Conservation (phyloP, 2,329 filamentous ascomycete genomes). For the Cladosporium sp. region DNA sequence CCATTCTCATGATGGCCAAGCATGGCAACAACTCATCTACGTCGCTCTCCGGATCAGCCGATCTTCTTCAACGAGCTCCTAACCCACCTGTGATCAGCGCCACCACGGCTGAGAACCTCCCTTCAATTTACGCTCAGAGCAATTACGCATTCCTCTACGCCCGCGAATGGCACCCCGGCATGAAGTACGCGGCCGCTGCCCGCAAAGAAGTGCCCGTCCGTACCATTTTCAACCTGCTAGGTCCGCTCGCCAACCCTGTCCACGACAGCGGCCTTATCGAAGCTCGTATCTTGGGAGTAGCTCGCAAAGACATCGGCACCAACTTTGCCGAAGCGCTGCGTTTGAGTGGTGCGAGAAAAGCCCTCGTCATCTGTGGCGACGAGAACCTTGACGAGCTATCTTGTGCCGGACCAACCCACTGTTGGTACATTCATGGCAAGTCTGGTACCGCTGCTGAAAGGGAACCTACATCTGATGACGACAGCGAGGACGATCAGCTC, state of each 20-base stretch:
- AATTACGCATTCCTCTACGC: slow-evolving; percentile 97
- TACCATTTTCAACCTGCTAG: slow-evolving; percentile 96
- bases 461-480: slow-evolving; percentile 11
- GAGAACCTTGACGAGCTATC: slow-evolving; percentile 95
- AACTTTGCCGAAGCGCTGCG: slow-evolving; percentile 83
- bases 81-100: slow-evolving; percentile 69
- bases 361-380: slow-evolving; percentile 84
- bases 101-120: slow-evolving; percentile 67
- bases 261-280: slow-evolving; percentile 69
- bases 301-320: slow-evolving; percentile 77
- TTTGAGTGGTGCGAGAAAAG: slow-evolving; percentile 73
- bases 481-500: slow-evolving; percentile 34
- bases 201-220: slow-evolving; percentile 86
- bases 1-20: slow-evolving; percentile 81
- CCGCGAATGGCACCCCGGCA: slow-evolving; percentile 92
- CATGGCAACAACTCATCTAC: slow-evolving; percentile 95
- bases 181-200: slow-evolving; percentile 81
- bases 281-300: slow-evolving; percentile 89
- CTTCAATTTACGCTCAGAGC: slow-evolving; percentile 67
- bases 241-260: slow-evolving; percentile 85
- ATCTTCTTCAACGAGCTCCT: slow-evolving; percentile 78
- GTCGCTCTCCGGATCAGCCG: slow-evolving; percentile 90
- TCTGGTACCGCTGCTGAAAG: slow-evolving; percentile 31
- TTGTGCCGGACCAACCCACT: slow-evolving; percentile 81
- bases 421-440: slow-evolving; percentile 60